These are phyloP conservation scores for Xylaria castorea DNA, from an alignment of 495 filamentous ascomycete species.

Conservation along the genomic window DNA sequence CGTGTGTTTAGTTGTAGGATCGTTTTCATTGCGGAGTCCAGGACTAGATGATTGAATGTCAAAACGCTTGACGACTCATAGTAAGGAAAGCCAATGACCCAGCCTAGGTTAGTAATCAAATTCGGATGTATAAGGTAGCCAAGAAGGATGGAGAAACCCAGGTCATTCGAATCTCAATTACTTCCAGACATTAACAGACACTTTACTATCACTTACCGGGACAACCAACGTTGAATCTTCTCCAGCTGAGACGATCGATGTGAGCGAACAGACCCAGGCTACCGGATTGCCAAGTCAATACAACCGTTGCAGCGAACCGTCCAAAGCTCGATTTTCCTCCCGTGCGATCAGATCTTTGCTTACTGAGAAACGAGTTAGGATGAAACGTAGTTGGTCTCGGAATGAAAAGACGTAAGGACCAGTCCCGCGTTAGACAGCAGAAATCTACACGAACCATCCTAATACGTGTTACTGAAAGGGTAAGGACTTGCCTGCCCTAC, in stretches of 20 bases:
- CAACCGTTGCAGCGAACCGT: constrained; percentile 2
- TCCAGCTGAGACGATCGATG: constrained; percentile 5
- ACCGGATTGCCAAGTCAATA: constrained; percentile 9
- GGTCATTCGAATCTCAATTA: not conserved
- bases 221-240: constrained; percentile 3
- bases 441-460: not conserved
- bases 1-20: not conserved
- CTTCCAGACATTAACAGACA: constrained; percentile 5
- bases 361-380: not conserved
- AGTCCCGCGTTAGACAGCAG: not conserved
- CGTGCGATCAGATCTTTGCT: not conserved
- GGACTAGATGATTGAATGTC: not conserved
- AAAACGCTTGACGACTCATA: not conserved
- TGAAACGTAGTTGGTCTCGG: constrained; percentile 23
- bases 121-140: not conserved
- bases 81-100: not conserved
- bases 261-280: constrained; percentile 11
- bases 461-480: not conserved
- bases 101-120: not conserved
- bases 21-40: not conserved
- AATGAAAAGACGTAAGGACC: not conserved
- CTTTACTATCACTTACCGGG: constrained; percentile 3
- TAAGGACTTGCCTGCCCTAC: not conserved
- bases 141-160: not conserved
- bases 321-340: not conserved